phyloP scores from a whole-genome alignment of 805 yeast species.

The Grigorovia jiainica region DNA sequence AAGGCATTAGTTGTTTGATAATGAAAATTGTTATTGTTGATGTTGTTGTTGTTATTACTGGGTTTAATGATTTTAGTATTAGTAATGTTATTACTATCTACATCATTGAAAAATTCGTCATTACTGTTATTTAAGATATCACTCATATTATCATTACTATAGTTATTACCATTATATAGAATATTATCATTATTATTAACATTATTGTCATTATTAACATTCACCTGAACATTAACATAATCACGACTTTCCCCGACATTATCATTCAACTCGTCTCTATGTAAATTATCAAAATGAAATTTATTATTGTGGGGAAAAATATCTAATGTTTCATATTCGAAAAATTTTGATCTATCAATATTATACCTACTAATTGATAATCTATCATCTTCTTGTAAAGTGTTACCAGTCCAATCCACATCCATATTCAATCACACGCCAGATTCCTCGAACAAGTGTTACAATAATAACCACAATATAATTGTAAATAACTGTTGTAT shows the following conservation, averaged over 20 bases:
- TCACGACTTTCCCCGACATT: too few relatives aligned
- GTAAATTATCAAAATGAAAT: too few relatives aligned
- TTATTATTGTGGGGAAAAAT: background rate
- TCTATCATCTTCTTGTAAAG: conserved; percentile 18
- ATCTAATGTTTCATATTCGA: conserved; percentile 25
- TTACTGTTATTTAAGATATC: background rate
- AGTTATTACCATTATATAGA: background rate
- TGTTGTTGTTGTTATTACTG: background rate
- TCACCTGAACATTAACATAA: too few relatives aligned
- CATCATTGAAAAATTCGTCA: background rate
- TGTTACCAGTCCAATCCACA: conserved; percentile 23
- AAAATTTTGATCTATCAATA: conserved; percentile 20
- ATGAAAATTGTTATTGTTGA: too few relatives aligned
- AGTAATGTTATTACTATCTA: background rate
- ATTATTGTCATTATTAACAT: background rate
- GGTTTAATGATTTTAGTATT: too few relatives aligned
- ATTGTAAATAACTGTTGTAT: too few relatives aligned
- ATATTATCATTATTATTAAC: background rate
- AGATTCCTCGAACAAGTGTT: too few relatives aligned
- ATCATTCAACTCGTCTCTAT: too few relatives aligned
- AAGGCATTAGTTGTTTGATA: too few relatives aligned
- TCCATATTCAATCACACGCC: background rate
- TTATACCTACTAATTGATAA: conserved; percentile 25
- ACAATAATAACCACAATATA: too few relatives aligned
- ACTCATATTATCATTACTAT: background rate